These are phyloP conservation scores for Zygosaccharomyces sapae DNA, from an alignment of 1,139 yeast species.

Conservation along the genomic window DNA sequence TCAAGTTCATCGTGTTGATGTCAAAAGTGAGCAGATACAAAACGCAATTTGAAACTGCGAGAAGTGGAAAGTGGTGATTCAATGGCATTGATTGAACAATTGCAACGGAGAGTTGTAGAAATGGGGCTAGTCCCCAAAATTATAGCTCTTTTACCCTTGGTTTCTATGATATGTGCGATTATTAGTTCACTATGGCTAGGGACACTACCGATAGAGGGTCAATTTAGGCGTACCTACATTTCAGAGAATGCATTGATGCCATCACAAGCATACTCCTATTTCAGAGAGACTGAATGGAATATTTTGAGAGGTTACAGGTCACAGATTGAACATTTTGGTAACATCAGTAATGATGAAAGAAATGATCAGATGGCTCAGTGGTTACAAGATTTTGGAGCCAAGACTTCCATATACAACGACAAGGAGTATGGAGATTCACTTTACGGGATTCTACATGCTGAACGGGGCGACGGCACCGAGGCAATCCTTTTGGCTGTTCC, in stretches of 20 bases:
- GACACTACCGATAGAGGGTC: slow-evolving; percentile 71
- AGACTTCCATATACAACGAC: slow-evolving; percentile 51
- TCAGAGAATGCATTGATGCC: slow-evolving; percentile 97
- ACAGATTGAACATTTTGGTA: slow-evolving; percentile 39
- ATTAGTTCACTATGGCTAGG: slow-evolving; percentile 65
- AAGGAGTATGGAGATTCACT: slow-evolving; percentile 49
- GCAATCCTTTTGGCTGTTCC: slow-evolving; percentile 91
- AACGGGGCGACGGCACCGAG: slow-evolving; percentile 94
- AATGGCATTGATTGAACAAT: slow-evolving; percentile 12
- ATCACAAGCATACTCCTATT: slow-evolving; percentile 88
- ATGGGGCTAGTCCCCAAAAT: slow-evolving; percentile 57
- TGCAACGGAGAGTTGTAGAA: slow-evolving; percentile 51
- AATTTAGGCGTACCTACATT: slow-evolving; percentile 75
- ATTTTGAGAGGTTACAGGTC: slow-evolving; percentile 75
- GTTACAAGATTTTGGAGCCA: slow-evolving; percentile 70
- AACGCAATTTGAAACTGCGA: not conserved
- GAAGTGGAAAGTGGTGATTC: not conserved
- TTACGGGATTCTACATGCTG: slow-evolving; percentile 85
- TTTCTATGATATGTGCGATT: slow-evolving; percentile 59
- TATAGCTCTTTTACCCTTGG: slow-evolving; percentile 52
- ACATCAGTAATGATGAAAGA: slow-evolving; percentile 37
- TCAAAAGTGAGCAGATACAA: not conserved
- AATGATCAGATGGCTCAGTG: slow-evolving; percentile 51
- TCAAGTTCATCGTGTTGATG: not conserved
- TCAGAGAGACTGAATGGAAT: slow-evolving; percentile 94